Percentiles rank a stretch among this genome's conserved stretches.
These are phyloP conservation scores for Apocynum venetum DNA, from an alignment of 257 asterid genomes.

Conservation along the genomic window DNA sequence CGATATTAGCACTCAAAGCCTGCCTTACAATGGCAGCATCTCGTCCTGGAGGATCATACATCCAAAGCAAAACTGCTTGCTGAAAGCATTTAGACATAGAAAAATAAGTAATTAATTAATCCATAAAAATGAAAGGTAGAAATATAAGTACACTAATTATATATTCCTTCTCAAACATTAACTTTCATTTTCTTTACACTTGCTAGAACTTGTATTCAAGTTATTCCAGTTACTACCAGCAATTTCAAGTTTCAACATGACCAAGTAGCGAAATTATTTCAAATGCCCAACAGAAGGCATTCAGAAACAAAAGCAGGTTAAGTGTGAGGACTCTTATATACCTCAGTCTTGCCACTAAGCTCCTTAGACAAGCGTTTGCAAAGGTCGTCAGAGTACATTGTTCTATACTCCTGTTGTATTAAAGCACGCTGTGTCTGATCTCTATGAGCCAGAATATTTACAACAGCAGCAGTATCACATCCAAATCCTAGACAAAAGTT, in stretches of 20 bases:
- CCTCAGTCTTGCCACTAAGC: constrained; percentile 80
- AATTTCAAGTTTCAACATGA: neutral
- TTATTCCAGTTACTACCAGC: neutral
- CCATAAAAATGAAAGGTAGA: neutral
- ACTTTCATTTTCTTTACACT: neutral
- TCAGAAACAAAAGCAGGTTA: neutral
- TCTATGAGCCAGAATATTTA: constrained; percentile 83
- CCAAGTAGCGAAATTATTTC: neutral
- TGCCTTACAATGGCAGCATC: constrained; percentile 67
- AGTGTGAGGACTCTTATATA: constrained; percentile 14
- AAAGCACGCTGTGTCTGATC: constrained; percentile 78
- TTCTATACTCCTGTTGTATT: constrained; percentile 73
- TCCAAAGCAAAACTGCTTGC: constrained; percentile 79
- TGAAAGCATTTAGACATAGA: constrained; percentile 26
- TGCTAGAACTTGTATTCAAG: neutral
- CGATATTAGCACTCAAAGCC: constrained; percentile 43
- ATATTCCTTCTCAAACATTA: neutral
- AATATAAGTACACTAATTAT: neutral
- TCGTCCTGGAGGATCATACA: constrained; percentile 83
- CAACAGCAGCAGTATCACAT: constrained; percentile 73
- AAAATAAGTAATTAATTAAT: neutral
- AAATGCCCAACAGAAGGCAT: neutral
- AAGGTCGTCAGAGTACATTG: constrained; percentile 67
- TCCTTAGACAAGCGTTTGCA: constrained; percentile 68
- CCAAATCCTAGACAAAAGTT: constrained; percentile 62